A percentile compares a stretch with the other conserved stretches of the same genome.
phyloP scores from a whole-genome alignment of 805 yeast genomes.

The Zygotorulaspora danielsina region DNA sequence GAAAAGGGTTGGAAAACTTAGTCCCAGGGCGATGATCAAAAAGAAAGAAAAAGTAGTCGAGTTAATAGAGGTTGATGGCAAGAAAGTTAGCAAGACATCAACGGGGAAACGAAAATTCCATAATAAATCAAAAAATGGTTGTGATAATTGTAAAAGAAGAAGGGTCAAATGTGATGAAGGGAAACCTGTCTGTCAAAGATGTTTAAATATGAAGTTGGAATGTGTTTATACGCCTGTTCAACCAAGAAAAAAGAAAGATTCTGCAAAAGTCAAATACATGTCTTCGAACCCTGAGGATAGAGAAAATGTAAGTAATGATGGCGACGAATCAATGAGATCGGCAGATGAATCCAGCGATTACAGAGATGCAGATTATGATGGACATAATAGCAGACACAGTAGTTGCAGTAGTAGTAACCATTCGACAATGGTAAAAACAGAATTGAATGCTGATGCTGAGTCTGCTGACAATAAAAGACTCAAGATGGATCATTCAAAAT shows the following conservation, averaged over 20 bases:
- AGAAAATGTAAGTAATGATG: constrained; percentile 9
- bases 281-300: constrained; percentile 17
- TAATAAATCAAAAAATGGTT: constrained; percentile 82
- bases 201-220: constrained; percentile 70
- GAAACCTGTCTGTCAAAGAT: constrained; percentile 74
- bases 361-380: constrained; percentile 10
- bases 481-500: neutral
- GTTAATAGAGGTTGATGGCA: constrained; percentile 39
- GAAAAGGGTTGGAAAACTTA: constrained; percentile 9
- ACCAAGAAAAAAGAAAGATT: constrained; percentile 25
- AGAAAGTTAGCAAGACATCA: constrained; percentile 40
- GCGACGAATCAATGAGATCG: constrained; percentile 2
- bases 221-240: constrained; percentile 54
- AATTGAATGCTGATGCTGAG: neutral
- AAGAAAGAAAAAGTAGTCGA: constrained; percentile 30
- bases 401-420: constrained; percentile 5
- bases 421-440: neutral
- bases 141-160: constrained; percentile 82
- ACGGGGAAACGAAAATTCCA: constrained; percentile 83
- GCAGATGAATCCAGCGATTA: constrained; percentile 9
- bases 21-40: constrained; percentile 8
- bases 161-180: constrained; percentile 91
- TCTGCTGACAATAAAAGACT: neutral
- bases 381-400: constrained; percentile 7
- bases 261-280: constrained; percentile 17